These are phyloP conservation scores for Patellifolia procumbens DNA, from an alignment of 179 eudicot species.

Conservation along the genomic window DNA sequence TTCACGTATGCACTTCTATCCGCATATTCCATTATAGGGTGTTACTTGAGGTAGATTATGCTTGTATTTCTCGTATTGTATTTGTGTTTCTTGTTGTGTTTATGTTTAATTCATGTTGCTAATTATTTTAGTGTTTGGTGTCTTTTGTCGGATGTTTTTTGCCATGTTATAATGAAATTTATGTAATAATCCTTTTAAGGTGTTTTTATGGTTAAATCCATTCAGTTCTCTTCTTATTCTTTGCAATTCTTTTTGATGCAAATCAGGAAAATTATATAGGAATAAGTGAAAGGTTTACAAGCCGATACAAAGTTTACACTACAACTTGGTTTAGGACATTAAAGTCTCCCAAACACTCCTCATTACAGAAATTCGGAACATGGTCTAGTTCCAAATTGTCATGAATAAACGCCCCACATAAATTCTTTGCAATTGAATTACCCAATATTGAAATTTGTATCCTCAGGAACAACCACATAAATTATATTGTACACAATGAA, in stretches of 20 bases:
- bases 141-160: background rate
- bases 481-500: no score
- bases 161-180: background rate
- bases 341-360: no score
- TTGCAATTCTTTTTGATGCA: no score
- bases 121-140: background rate
- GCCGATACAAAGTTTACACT: no score
- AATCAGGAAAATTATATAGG: no score
- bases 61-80: background rate
- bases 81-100: background rate
- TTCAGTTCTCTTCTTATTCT: background rate
- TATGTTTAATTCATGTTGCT: background rate
- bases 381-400: no score
- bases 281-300: no score
- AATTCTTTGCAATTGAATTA: no score
- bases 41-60: background rate
- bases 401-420: no score
- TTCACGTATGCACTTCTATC: background rate
- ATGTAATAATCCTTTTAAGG: background rate
- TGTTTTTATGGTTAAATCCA: background rate
- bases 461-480: no score
- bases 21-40: background rate
- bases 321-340: no score
- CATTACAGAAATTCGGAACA: no score
- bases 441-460: background rate